Base-by-base conservation (phyloP, 1,284 basidiomycete species). In the Ceratorhiza oryzae-sativae region DNA sequence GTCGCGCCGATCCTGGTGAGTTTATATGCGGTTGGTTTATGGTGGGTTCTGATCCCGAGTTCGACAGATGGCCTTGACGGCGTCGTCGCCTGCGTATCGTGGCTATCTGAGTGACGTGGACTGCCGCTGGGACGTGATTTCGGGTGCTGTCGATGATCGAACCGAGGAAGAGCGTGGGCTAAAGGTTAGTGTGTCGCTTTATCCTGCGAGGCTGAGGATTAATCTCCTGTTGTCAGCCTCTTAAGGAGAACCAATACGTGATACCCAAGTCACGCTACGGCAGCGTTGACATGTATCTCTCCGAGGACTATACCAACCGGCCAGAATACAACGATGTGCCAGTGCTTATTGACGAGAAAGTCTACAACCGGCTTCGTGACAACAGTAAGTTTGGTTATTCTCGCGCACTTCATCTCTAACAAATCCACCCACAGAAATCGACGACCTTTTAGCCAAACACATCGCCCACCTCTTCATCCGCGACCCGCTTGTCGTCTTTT, bases 61-160 rank as follows among this genome's bases (percentile, higher is more conserved):
- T 18, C 39, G 23, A 32, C 27, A 97, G 94, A 83, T 99, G 68
- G 97, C 97, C 0, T 82, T 98, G 77, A 95, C 94, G 0, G 97
- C 96, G 20, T 94, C 94, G 1, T 95, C 94, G 75, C 97, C 97
- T 0, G 86, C 94, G 3, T 99, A 94, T 88, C 86, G 96, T 72
- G 97, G 97, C 9, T 93, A 94, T 79, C 86, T 99, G 49, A 90
- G 96, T 30, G 96, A 99, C 78, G 95, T 98, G 2, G 97, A 99
- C 81, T 96, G 93, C 77, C 89, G 97, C 36, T 99, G 97, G 97
- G 94, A 98, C 79, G 95, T 99, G n/a, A 97, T 99, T 76, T 92
- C 96, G 3, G 95, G 91, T 8, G 93, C 93, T 75, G 95, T 99
- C 0, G 97, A 99, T 79, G 97, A 99, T 81, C 87, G 97, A 55